Base-by-base conservation (phyloP, 257 asterid species). In the Fraxinus pennsylvanica region DNA sequence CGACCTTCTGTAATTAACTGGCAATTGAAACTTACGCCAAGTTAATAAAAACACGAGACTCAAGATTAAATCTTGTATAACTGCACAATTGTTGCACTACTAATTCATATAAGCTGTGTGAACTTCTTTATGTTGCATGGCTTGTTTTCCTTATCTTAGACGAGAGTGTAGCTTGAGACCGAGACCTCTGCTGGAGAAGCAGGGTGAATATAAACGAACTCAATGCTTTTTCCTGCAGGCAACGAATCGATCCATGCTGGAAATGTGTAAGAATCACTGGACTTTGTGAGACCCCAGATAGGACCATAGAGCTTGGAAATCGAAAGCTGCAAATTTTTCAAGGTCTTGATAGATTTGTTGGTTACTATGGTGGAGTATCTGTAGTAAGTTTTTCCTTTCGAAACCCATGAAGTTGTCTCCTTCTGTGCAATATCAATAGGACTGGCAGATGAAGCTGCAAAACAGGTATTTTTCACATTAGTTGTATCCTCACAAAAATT, bases 191-290 rank as follows among this genome's bases (percentile, higher is more conserved):
- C 99, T 29, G 94, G 96, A 22, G 96, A 78, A 76, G 93, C 87
- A 12, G 98, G 76, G 81, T 95, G 99, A 80, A 95, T 90, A 70
- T 95, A 95, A 67, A 95, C 94, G 74, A 95, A 95, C 85, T 93
- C 94, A 0, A 93, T 86, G 91, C 97, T 91, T 80, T 93, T 93
- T 15, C 99, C 98, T 67, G 97, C 91, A 29, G 88, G 78, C 84
- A 95, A 79, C 32, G 86, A 78, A 85, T 86, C 90, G 77, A 84
- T 74, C 99, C 99, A 95, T 70, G 96, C 17, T 22, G 99, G 99
- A 81, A 93, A 89, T 6, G 61, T 75, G 88, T 86, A 95, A 13
- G 94, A 87, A 78, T 87, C 79, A 5, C 97, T 96, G 2, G 86
- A 78, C 75, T 89, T 92, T 36, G 89, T 88, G 1, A 95, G 97